These are phyloP conservation scores for Pestalotiopsis sp. DNA, from an alignment of 2,329 filamentous ascomycete genomes.

Conservation along the genomic window DNA sequence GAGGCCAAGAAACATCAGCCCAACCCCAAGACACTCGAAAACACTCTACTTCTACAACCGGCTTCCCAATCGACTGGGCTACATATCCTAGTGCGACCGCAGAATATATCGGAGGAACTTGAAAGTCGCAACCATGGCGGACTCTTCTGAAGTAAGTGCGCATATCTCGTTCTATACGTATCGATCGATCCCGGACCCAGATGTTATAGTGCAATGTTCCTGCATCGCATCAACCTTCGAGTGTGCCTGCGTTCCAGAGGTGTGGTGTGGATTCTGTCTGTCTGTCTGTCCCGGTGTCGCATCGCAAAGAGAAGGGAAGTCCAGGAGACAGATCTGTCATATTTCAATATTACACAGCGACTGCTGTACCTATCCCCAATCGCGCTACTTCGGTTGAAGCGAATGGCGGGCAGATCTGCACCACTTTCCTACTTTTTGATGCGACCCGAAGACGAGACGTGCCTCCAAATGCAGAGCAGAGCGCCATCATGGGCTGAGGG, in stretches of 20 bases:
- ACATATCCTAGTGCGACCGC: background rate
- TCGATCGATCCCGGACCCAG: background rate
- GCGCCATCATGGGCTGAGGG: background rate
- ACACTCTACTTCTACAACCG: background rate
- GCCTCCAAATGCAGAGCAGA: background rate
- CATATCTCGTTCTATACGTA: background rate
- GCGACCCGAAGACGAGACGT: background rate
- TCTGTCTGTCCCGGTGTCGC: background rate
- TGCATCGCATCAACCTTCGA: background rate
- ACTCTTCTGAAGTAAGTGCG: slow-evolving; percentile 6
- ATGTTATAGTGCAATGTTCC: background rate
- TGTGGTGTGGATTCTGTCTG: background rate
- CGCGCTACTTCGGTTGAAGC: background rate
- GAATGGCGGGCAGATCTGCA: background rate
- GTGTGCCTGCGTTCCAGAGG: background rate
- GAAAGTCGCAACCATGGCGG: slow-evolving; percentile 7
- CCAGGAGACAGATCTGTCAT: background rate
- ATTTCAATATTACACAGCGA: background rate
- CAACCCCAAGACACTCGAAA: background rate
- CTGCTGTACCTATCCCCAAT: background rate
- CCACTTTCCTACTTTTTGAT: background rate
- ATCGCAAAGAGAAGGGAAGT: background rate
- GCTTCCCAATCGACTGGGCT: background rate
- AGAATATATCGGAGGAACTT: background rate
- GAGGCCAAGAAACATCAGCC: background rate